phyloP scores from a whole-genome alignment of 805 yeast genomes.

The Sugiyamaella lignohabitans region DNA sequence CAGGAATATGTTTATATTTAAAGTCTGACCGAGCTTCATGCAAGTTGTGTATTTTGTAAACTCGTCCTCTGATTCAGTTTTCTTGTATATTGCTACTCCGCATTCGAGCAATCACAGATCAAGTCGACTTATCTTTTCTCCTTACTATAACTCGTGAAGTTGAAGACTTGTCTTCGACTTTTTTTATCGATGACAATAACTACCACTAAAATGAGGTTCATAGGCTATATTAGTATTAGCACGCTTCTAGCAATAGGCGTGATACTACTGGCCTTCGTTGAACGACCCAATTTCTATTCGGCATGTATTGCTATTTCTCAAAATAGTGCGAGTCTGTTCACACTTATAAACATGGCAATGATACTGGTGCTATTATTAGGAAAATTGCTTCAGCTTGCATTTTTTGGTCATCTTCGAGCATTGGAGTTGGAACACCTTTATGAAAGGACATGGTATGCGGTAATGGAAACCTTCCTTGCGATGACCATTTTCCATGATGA shows the following conservation, averaged over 20 bases:
- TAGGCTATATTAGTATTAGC: slow-evolving; percentile 22
- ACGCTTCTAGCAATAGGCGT: slow-evolving; percentile 31
- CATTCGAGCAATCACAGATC: too few relatives aligned
- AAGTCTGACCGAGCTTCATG: too few relatives aligned
- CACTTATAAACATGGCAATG: slow-evolving; percentile 30
- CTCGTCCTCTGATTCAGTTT: too few relatives aligned
- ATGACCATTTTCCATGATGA: slow-evolving; percentile 48
- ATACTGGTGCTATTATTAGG: slow-evolving; percentile 16
- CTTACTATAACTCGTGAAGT: too few relatives aligned
- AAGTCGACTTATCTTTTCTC: too few relatives aligned
- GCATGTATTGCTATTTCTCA: slow-evolving; percentile 46
- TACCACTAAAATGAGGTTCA: slow-evolving; percentile 20
- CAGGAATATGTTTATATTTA: too few relatives aligned
- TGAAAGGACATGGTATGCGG: slow-evolving; percentile 58
- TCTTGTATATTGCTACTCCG: too few relatives aligned
- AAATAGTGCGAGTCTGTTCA: slow-evolving; percentile 44
- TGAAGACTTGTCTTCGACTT: too few relatives aligned
- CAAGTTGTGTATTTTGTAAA: too few relatives aligned
- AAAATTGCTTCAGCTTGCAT: slow-evolving; percentile 18
- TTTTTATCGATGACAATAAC: too few relatives aligned
- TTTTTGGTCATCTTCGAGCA: slow-evolving; percentile 67
- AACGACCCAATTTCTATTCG: slow-evolving; percentile 44
- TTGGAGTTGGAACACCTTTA: slow-evolving; percentile 70
- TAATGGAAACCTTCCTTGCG: slow-evolving; percentile 53
- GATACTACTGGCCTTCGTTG: slow-evolving; percentile 34